Conservation (phyloP, 345 rosid genomes). For the Turritis glabra region DNA sequence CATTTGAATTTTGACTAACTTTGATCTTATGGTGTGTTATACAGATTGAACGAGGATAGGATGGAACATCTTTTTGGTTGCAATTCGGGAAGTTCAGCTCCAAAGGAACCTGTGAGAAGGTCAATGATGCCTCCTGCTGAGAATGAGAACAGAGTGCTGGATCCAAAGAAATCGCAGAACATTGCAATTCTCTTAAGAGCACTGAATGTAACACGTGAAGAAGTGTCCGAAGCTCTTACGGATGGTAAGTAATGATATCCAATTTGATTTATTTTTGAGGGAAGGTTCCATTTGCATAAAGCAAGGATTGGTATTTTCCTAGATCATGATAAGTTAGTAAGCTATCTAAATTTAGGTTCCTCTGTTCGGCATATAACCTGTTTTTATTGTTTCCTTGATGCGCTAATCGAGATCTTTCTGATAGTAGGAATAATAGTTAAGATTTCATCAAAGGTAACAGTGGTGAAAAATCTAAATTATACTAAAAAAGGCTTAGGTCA, state of each 20-base stretch:
- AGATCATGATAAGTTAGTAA: background rate
- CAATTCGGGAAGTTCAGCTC: slow-evolving; percentile 62
- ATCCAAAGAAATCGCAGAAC: slow-evolving; percentile 97
- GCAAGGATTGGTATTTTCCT: background rate
- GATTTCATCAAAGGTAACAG: slow-evolving; percentile 5
- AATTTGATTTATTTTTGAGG: background rate
- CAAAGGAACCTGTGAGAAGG: slow-evolving; percentile 65
- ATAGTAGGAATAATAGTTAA: slow-evolving; percentile 12
- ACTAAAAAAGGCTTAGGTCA: slow-evolving; percentile 27
- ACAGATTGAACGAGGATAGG: slow-evolving; percentile 89
- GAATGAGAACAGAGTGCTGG: slow-evolving; percentile 83
- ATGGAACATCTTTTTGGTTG: slow-evolving; percentile 97
- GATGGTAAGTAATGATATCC: slow-evolving; percentile 64
- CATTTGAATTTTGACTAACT: slow-evolving; percentile 1
- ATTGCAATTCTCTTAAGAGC: slow-evolving; percentile 95
- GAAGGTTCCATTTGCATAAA: background rate
- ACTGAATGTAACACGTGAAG: slow-evolving; percentile 89
- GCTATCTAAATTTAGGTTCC: slow-evolving; percentile 13
- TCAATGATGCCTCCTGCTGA: slow-evolving; percentile 72
- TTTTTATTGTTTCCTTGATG: slow-evolving; percentile 7
- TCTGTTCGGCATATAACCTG: slow-evolving; percentile 6
- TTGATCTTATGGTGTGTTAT: slow-evolving; percentile 5
- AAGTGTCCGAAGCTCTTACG: slow-evolving; percentile 90
- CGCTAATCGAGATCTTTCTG: background rate
- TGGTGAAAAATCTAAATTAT: background rate